Evolutionary conservation across 1,139 yeast genomes (phyloP), one percentile per base, ranked within the genome.

Genomic region (Sugiyamaella xylanicola): DNA sequence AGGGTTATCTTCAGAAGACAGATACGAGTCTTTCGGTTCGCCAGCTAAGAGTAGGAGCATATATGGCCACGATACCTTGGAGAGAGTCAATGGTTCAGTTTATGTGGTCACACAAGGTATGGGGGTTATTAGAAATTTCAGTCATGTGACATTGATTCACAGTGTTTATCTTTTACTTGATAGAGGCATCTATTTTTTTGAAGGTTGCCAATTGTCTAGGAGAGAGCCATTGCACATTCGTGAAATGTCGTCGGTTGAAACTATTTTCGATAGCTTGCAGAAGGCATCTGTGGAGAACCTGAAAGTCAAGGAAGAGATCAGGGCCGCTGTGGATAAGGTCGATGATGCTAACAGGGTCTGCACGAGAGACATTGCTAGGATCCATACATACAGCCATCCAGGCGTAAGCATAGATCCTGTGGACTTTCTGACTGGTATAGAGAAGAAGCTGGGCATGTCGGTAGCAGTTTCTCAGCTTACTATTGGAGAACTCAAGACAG

Each of bases 321-420:
- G 51, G 44, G 19, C 50, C 13, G 61, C 45, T 7, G 22, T 48
- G 4, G 54, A 49, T 11, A 41, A 41, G 5, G 41, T 58, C 7
- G 63, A 59, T 27, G 48, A 50, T 16, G 56, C 59, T 20, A 50
- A 49, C 41, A 54, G 62, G 5, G 46, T 50, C 16, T 58, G 61
- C 21, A 41, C 54, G 20, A 51, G 55, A 15, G 29, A 51, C 32
- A 37, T 58, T n/a, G 57, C 61, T 2, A 51, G 56, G 29, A 55
- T 62, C 15, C 65, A 63, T 39, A 35, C 56, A 2, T 42, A 35
- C 22, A 46, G n/a, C n/a, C n/a, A 37, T 45, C 29, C 45, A n/a
- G 21, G 19, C 13, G 43, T 42, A n/a, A 27, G 29, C 17, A 29
- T 40, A 8, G 42, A 53, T 29, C 11, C 52, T 40, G 45, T 43